Conservation (phyloP, 805 yeast genomes). For the Candida odintsovae region DNA sequence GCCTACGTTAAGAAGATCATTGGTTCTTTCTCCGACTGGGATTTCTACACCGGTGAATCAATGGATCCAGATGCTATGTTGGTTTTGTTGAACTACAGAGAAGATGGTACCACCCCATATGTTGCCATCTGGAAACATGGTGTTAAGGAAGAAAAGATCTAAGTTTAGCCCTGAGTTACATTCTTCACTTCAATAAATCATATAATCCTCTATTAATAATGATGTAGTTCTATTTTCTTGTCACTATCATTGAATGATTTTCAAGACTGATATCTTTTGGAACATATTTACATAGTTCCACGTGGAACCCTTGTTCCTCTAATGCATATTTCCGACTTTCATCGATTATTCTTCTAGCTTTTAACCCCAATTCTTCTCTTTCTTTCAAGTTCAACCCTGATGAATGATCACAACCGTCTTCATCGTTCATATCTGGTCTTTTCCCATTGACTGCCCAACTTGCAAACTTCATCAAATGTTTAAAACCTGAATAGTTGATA, state of each 20-base stretch:
- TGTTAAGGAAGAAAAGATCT: constrained; percentile 82
- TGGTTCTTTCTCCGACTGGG: constrained; percentile 97
- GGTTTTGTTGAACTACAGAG: constrained; percentile 98
- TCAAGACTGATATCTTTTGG: constrained; percentile 56
- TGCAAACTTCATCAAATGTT: constrained; percentile 53
- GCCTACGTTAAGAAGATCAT: constrained; percentile 94
- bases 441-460: constrained; percentile 89
- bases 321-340: constrained; percentile 58
- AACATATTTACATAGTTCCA: constrained; percentile 55
- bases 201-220: background rate
- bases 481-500: constrained; percentile 34
- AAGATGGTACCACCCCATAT: constrained; percentile 97
- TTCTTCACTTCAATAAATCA: background rate
- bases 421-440: constrained; percentile 33
- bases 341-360: constrained; percentile 70
- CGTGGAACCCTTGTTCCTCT: constrained; percentile 32
- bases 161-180: constrained; percentile 29
- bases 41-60: constrained; percentile 98
- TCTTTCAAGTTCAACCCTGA: constrained; percentile 40
- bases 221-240: constrained; percentile 1
- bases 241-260: constrained; percentile 50
- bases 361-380: constrained; percentile 56
- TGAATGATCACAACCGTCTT: constrained; percentile 37
- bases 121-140: constrained; percentile 99
- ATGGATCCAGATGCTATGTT: constrained; percentile 99